Percentiles rank a stretch among this genome's conserved stretches.
Conservation (phyloP, 306 rosid species). For the Cyclanthera cordifolia region DNA sequence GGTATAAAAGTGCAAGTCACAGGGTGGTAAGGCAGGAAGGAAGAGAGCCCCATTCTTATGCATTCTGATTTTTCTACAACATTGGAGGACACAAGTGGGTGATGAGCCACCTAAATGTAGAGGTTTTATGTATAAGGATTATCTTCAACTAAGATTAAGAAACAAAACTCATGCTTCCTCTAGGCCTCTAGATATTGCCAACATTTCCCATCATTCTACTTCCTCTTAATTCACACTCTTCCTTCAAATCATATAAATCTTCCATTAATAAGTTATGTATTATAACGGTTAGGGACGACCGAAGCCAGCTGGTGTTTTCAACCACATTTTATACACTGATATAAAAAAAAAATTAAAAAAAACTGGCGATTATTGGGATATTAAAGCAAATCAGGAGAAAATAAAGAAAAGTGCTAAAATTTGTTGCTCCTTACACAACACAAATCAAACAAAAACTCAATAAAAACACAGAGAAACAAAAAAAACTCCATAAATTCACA, state of each 20-base stretch:
- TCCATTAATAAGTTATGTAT: too few species aligned
- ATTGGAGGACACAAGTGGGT: slow-evolving; percentile 37
- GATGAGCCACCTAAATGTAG: slow-evolving; percentile 32
- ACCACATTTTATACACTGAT: too few species aligned
- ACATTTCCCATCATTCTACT: slow-evolving; percentile 26
- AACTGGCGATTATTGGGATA: too few species aligned
- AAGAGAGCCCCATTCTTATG: slow-evolving; percentile 25
- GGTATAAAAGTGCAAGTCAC: slow-evolving; percentile 36
- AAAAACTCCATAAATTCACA: too few species aligned
- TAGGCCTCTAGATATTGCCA: slow-evolving; percentile 26
- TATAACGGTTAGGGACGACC: too few species aligned
- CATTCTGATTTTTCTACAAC: slow-evolving; percentile 28
- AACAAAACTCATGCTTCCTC: slow-evolving; percentile 40
- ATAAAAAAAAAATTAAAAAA: too few species aligned
- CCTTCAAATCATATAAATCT: background rate
- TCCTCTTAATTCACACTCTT: background rate
- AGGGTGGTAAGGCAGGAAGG: slow-evolving; percentile 27
- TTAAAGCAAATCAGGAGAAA: too few species aligned
- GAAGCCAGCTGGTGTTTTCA: too few species aligned
- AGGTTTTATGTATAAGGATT: slow-evolving; percentile 30
- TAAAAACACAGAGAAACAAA: too few species aligned
- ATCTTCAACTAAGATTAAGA: slow-evolving; percentile 26
- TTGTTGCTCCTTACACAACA: too few species aligned
- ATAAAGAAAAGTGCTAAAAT: too few species aligned
- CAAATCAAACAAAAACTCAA: too few species aligned